Evolutionary conservation across 495 filamentous ascomycete genomes (phyloP), one percentile per base, ranked within the genome.

Genomic region (Trichoderma gamsii): DNA sequence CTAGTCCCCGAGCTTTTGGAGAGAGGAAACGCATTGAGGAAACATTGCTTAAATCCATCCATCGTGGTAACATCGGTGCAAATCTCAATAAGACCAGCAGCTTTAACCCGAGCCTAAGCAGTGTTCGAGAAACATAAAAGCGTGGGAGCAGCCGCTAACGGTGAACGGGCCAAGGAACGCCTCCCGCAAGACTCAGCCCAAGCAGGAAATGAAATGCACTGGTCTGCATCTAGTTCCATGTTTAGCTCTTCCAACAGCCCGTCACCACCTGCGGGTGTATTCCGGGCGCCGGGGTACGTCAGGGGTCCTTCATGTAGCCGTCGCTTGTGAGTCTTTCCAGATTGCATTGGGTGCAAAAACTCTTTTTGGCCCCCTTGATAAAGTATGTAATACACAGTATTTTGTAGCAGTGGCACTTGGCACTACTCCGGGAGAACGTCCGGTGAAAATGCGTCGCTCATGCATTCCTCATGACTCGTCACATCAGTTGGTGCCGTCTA

Each of bases 111-210:
- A 4, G 56, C 29, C 56, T 61, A 61, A 56, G 29, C 56, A 25
- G 56, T 9, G 9, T 61, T 61, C 56, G 56, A 29, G 56, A 61
- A 61, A 32, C 56, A 27, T 9, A 15, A 29, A 25, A 59, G 21
- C 18, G n/a, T 12, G 51, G 51, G 0, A 27, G 21, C n/a, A 0
- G 27, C 56, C 56, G 56, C 56, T 61, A 61, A 61, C 56, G n/a
- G 25, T 11, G 56, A 25, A 29, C 56, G 25, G 56, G 18, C 56
- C 27, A 61, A 61, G 25, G 25, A 61, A 32, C 56, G 56, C 25
- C 56, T 61, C 56, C 56, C 56, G 56, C 56, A 61, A 32, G 56
- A 29, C 29, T 61, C 23, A 61, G 56, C 56, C 56, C 56, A 32
- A 61, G 56, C 29, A 61, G 56, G 27, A 61, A 25, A 61, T 61